Conservation (phyloP, 129 eudicot species). For the Oenanthe sinensis region DNA sequence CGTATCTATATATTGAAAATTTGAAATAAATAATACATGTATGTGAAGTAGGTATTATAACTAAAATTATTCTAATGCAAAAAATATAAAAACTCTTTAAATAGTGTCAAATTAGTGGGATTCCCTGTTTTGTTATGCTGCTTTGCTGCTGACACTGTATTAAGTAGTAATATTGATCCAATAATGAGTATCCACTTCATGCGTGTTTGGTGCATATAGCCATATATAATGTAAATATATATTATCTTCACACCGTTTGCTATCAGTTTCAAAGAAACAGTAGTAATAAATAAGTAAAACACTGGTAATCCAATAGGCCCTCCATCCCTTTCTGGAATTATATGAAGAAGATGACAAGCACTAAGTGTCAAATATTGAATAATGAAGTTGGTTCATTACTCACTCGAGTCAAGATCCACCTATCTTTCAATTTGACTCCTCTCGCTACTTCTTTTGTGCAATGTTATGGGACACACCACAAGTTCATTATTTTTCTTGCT, state of each 20-base stretch:
- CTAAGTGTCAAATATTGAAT: not conserved
- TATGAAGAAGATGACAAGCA: constrained; percentile 3
- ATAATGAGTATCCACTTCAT: not conserved
- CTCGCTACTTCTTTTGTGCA: not conserved
- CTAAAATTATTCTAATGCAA: not conserved
- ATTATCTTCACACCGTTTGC: not conserved
- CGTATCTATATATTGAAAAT: not conserved
- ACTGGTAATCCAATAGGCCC: not conserved
- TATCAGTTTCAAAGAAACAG: not conserved
- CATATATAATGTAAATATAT: no score
- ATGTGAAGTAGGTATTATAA: not conserved
- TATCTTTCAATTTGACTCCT: not conserved
- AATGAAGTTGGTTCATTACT: not conserved
- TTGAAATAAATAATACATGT: not conserved
- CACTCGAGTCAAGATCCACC: not conserved
- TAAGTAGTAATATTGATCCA: not conserved
- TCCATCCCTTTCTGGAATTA: not conserved
- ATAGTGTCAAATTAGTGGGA: not conserved
- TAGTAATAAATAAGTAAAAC: not conserved
- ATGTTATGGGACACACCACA: not conserved
- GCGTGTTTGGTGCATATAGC: not conserved
- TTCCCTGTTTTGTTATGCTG: not conserved
- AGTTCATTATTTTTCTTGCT: not conserved
- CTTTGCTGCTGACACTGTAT: not conserved
- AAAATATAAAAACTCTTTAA: not conserved